A percentile compares a stretch with the other conserved stretches of the same genome.
These are phyloP conservation scores for Sporothrix brunneoviolacea DNA, from an alignment of 2,329 filamentous ascomycete genomes.

Conservation along the genomic window DNA sequence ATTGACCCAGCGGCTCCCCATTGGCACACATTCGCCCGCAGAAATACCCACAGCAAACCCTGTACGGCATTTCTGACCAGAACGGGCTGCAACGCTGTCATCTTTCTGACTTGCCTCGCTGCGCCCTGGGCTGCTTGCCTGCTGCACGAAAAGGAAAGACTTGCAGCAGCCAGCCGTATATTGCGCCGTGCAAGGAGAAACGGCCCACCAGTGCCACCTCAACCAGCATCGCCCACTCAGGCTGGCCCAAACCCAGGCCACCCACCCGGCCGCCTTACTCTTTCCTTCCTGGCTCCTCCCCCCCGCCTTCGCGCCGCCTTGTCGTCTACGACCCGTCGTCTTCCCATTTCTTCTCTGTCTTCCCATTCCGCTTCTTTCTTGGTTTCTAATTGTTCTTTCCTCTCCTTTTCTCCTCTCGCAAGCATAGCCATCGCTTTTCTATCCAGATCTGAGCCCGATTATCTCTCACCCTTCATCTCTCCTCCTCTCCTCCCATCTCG, in stretches of 20 bases:
- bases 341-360: constrained; percentile 18
- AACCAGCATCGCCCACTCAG: constrained; percentile 6
- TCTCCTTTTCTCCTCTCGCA: constrained; percentile 20
- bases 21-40: not conserved
- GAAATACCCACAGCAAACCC: not conserved
- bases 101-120: not conserved
- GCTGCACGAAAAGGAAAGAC: not conserved
- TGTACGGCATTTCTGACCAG: too few relatives aligned
- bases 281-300: not conserved
- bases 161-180: not conserved
- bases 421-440: not conserved
- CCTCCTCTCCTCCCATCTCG: not conserved
- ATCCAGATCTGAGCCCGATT: not conserved
- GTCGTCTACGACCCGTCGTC: not conserved
- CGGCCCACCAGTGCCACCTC: constrained; percentile 10
- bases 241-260: constrained; percentile 1
- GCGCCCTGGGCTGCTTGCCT: too few relatives aligned
- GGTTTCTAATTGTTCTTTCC: constrained; percentile 19
- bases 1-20: not conserved
- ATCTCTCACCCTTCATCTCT: not conserved
- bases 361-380: not conserved
- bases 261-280: constrained; percentile 1
- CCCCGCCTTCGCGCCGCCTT: constrained; percentile 2
- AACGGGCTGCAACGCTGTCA: constrained; percentile 2
- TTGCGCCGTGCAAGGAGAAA: not conserved